Evolutionary conservation across 1,139 yeast species (phyloP), one percentile per base, ranked within the genome.

Genomic region (Yamadazyma spencermartinsiae): DNA sequence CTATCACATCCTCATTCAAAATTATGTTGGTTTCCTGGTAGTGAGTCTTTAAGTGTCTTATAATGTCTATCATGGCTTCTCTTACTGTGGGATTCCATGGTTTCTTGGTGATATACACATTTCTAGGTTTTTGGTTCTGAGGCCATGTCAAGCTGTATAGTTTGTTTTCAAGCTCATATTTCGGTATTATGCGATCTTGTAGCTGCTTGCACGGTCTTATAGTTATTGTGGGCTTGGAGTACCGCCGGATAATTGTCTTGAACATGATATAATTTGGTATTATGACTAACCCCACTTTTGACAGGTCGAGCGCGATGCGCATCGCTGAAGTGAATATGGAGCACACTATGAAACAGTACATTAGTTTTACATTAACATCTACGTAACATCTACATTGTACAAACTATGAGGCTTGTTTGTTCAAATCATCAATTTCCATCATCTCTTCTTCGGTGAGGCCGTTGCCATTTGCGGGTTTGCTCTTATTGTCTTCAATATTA

Each of bases 61-160:
- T 76, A 45, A 90, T 82, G 37, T 72, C 68, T 8, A 80, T 70
- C 76, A 83, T 77, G 7, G 95, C 89, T 13, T 69, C 66, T 11
- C 83, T 70, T 1, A 87, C 95, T 8, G 68, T 63, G 3, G 66
- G 60, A 40, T 86, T 79, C 83, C 88, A 80, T 1, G 96, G 96
- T 57, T 90, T 90, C 59, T 88, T 89, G 31, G 87, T 86, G 29
- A 90, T 70, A 43, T 83, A 76, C 8, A 90, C 76, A 56, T 90
- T 90, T 44, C 79, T 75, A 11, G 87, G 76, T 1, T 80, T 80
- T 10, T 52, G 39, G 23, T 60, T 14, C 12, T 12, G 13, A 34
- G 48, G 37, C 76, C 72, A 80, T 17, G 70, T 60, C 30, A 80
- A 51, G 31, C 74, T 68, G 48, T 71, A 74, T 19, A 76, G 60